Evolutionary conservation across 352 stramenopile species (phyloP), one percentile per base, ranked within the genome.

Genomic region (Stephanocyclus meneghinianus): DNA sequence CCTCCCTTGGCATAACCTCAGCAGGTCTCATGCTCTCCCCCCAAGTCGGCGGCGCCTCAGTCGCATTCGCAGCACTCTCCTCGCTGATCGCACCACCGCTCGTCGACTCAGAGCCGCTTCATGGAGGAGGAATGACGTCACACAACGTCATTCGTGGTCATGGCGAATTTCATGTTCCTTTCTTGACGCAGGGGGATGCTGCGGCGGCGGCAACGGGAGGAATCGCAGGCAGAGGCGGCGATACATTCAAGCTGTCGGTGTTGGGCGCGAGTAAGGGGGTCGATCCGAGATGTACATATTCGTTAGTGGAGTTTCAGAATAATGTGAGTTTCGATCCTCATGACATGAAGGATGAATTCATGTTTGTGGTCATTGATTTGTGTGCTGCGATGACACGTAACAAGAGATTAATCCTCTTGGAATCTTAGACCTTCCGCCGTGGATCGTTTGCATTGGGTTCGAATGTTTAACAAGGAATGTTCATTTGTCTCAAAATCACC

Each of bases 231-330:
- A 40, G 35, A 40, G 35, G 35, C 35, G 7, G 35, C 32, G 70
- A 80, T 71, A 80, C 72, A 16, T 74, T 87, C 40, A 78, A 81
- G 47, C 59, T 83, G 1, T 69, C 71, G 15, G 66, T 87, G 2
- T 60, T 83, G 62, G 80, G 80, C 29, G 30, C 74, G 13, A 66
- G 30, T 1, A 71, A 59, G 57, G 73, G 79, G 50, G 65, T 70
- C 35, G 70, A 53, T 65, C 53, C 71, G 18, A 32, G 21, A 10
- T 87, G 80, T 59, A 61, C 74, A 9, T 78, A 77, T 76, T 86
- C 80, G 16, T 69, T 86, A 64, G 80, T 83, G 40, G 74, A 83
- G 50, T 87, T 87, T 76, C 61, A 56, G 30, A 87, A 87, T 68
- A 83, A 62, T 73, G 80, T 87, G 80, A 87, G 80, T 83, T 50